Evolutionary conservation across 371 early-diverging fungal species (phyloP).

Genomic region (Mucor racemosus): DNA sequence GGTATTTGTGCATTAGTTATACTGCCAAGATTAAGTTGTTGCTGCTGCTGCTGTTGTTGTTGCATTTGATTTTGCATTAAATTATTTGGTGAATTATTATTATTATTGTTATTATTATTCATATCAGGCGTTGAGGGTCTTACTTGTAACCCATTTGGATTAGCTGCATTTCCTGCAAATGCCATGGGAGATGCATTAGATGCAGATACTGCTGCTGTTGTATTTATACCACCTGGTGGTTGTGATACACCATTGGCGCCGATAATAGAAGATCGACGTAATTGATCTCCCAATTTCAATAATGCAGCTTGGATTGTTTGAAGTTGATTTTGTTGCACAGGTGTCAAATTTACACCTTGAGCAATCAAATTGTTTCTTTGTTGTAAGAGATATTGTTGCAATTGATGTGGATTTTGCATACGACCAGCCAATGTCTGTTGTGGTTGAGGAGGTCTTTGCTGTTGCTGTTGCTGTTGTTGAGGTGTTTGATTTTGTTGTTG

Average conservation of each 20-base stretch:
- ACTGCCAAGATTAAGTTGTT: constrained; percentile 17
- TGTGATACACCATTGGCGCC: not conserved
- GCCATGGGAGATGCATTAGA: constrained; percentile 11
- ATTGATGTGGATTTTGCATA: constrained; percentile 29
- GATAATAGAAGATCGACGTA: constrained; percentile 20
- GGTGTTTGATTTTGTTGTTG: not conserved
- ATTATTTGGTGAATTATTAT: constrained; percentile 10
- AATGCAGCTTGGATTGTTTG: constrained; percentile 29
- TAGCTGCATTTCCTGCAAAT: constrained; percentile 8
- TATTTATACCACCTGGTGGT: constrained; percentile 3
- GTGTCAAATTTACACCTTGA: constrained; percentile 22
- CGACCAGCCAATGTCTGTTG: constrained; percentile 14
- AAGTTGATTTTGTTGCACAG: constrained; percentile 26
- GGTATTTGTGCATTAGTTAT: constrained; percentile 26
- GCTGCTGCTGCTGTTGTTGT: constrained; percentile 17
- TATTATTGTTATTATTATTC: constrained; percentile 1
- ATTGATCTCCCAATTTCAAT: constrained; percentile 24
- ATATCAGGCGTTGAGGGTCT: constrained; percentile 15
- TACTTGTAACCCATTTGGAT: constrained; percentile 10
- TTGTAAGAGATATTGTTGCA: constrained; percentile 33
- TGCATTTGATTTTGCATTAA: constrained; percentile 16
- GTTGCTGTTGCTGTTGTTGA: constrained; percentile 13
- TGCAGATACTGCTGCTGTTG: not conserved
- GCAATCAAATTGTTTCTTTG: constrained; percentile 26
- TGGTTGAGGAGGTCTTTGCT: constrained; percentile 13